These are phyloP conservation scores for Sclerotinia minor DNA, from an alignment of 2,329 filamentous ascomycete genomes.

Conservation along the genomic window DNA sequence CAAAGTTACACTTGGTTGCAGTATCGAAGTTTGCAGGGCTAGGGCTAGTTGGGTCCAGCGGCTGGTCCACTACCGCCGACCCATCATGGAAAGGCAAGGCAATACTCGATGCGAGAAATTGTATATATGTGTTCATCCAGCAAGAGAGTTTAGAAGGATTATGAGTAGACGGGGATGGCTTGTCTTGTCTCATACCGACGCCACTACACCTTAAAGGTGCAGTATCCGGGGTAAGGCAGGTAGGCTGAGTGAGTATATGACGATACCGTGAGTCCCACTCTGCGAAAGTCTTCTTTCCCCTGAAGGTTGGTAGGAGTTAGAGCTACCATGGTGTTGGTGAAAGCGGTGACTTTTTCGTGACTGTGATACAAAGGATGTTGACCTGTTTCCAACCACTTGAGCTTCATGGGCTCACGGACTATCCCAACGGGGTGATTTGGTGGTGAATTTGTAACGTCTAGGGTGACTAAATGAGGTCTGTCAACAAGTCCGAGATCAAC, in stretches of 20 bases:
- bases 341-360: background rate
- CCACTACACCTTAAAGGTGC: slow-evolving; percentile 33
- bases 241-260: slow-evolving; percentile 34
- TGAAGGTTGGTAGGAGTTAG: slow-evolving; percentile 3
- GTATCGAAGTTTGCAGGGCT: slow-evolving; percentile 30
- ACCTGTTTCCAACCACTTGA: slow-evolving; percentile 19
- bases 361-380: background rate
- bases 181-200: slow-evolving; percentile 38
- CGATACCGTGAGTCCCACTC: slow-evolving; percentile 29
- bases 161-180: slow-evolving; percentile 39
- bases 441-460: slow-evolving; percentile 34
- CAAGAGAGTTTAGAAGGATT: slow-evolving; percentile 23
- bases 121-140: slow-evolving; percentile 37
- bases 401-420: slow-evolving; percentile 28
- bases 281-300: background rate
- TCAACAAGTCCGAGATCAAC: slow-evolving; percentile 33
- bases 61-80: slow-evolving; percentile 22
- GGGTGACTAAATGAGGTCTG: slow-evolving; percentile 28
- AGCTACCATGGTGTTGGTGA: slow-evolving; percentile 13
- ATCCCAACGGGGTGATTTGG: slow-evolving; percentile 24
- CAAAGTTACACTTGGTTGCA: slow-evolving; percentile 21
- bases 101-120: slow-evolving; percentile 10
- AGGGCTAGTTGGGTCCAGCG: slow-evolving; percentile 22
- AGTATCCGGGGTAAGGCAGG: slow-evolving; percentile 39
- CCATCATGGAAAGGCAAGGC: slow-evolving; percentile 33